These are phyloP conservation scores for Osmanthus fragrans DNA, from an alignment of 257 asterid species.

Conservation along the genomic window DNA sequence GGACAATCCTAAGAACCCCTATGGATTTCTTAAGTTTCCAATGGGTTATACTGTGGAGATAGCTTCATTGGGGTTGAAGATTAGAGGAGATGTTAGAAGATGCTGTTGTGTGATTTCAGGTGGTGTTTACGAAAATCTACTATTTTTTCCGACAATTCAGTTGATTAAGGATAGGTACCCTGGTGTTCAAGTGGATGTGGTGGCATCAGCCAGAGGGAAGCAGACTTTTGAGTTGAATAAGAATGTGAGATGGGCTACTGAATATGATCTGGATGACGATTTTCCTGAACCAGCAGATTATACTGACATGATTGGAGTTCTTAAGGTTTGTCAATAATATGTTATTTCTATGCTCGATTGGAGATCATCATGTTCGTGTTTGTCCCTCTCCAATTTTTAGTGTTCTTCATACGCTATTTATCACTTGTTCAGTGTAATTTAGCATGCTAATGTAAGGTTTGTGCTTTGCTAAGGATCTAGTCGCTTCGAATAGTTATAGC, in stretches of 20 bases:
- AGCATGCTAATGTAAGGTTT: neutral
- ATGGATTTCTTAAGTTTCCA: constrained; percentile 85
- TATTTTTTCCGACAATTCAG: constrained; percentile 82
- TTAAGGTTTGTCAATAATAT: constrained; percentile 55
- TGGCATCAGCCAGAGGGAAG: constrained; percentile 70
- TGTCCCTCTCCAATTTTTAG: neutral
- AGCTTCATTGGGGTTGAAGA: constrained; percentile 69
- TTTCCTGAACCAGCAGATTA: constrained; percentile 78
- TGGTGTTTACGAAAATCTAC: constrained; percentile 78
- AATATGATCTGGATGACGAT: constrained; percentile 60
- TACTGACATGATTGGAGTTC: constrained; percentile 65
- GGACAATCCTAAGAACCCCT: constrained; percentile 69
- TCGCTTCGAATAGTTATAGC: neutral
- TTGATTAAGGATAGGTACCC: constrained; percentile 83
- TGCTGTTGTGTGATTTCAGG: constrained; percentile 81
- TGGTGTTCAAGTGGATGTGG: constrained; percentile 71
- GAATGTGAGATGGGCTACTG: constrained; percentile 82
- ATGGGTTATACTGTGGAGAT: constrained; percentile 68
- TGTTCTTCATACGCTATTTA: neutral
- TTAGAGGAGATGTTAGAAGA: constrained; percentile 82
- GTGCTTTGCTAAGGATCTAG: neutral
- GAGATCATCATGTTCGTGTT: neutral
- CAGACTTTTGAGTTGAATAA: constrained; percentile 76
- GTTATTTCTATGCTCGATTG: neutral
- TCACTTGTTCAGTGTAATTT: neutral